Conservation (phyloP, 2,329 filamentous ascomycete species). For the Fusarium mundagurra region DNA sequence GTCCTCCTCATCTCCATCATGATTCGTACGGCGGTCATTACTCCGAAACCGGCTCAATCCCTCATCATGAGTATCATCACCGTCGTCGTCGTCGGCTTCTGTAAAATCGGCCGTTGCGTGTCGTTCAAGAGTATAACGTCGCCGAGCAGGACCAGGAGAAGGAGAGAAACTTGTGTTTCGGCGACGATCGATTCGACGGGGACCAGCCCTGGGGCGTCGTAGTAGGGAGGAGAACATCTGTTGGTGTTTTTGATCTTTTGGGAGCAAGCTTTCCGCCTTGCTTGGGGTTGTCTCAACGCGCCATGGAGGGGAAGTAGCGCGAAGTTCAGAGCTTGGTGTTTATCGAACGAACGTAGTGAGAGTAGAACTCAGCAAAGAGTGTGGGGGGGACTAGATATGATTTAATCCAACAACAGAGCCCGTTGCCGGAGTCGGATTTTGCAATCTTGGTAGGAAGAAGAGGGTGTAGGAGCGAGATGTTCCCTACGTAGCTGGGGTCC, state of each 20-base stretch:
- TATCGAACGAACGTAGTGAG: conserved; percentile 39
- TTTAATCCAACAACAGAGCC: conserved; percentile 24
- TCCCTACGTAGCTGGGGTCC: conserved; percentile 29
- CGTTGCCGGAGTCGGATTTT: conserved; percentile 38
- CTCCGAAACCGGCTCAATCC: conserved; percentile 37
- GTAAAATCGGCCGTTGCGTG: conserved; percentile 73
- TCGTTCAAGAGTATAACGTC: conserved; percentile 45
- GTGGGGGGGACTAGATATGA: conserved; percentile 23
- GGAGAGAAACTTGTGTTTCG: conserved; percentile 45
- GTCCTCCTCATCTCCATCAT: conserved; percentile 60
- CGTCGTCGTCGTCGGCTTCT: conserved; percentile 67
- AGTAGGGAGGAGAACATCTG: conserved; percentile 52
- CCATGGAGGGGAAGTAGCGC: conserved; percentile 36
- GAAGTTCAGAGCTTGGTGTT: conserved; percentile 10
- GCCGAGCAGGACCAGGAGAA: conserved; percentile 45
- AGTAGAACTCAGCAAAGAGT: conserved; percentile 27
- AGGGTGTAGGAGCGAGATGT: conserved; percentile 31
- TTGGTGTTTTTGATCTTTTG: conserved; percentile 25
- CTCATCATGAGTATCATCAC: conserved; percentile 54
- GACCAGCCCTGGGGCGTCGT: conserved; percentile 47
- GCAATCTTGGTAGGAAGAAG: conserved; percentile 32
- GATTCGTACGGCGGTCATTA: conserved; percentile 39
- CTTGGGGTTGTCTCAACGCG: conserved; percentile 40
- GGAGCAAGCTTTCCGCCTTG: conserved; percentile 41
- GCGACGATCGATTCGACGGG: conserved; percentile 47